Base-by-base conservation (phyloP, 208 protist species). In the Naegleria lovaniensis region DNA sequence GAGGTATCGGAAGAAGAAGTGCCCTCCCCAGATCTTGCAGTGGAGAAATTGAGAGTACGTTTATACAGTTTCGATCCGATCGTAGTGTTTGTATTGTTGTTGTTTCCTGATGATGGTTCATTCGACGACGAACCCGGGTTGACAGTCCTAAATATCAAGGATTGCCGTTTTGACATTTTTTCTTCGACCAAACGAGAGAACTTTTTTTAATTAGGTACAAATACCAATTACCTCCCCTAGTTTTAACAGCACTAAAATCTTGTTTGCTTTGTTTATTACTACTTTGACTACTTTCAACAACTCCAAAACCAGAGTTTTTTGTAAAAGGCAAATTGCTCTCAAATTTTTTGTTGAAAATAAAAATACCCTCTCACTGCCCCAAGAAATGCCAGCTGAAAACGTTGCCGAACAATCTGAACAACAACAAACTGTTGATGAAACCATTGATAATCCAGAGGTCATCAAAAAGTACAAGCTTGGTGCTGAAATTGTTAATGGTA, bases 381-480 rank as follows among this genome's bases (percentile, higher is more conserved):
- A 29, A 6, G 4, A 79, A 79, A 79, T 36, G 29, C 67, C 67
- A 79, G 67, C 29, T 9, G 67, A 79, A 79, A 29, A 79, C 16
- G 67, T 79, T n/a, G 15, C 4, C 19, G n/a, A 19, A 36, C 19
- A 29, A 29, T 4, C 22, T 15, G 67, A 79, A 79, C 67, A 79
- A 75, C n/a, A n/a, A 75, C 13, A 75, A 29, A 79, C 55, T 36
- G 67, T 79, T 94, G 96, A 98, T 92, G 97, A 95, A 86, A 97
- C 95, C 88, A 96, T 98, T 92, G 96, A 97, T 93, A 97, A 98
- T 94, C 96, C 97, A 83, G 95, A 98, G 90, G 98, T 99, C 16
- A 95, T 99, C 5, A 96, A 98, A 93, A 98, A 98, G 92, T 99
- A 99, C 94, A 98, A 97, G 91, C 96, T 96, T 90, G 97, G 97